These are phyloP conservation scores for Crucibulum laeve DNA, from an alignment of 768 basidiomycete species.

Conservation along the genomic window DNA sequence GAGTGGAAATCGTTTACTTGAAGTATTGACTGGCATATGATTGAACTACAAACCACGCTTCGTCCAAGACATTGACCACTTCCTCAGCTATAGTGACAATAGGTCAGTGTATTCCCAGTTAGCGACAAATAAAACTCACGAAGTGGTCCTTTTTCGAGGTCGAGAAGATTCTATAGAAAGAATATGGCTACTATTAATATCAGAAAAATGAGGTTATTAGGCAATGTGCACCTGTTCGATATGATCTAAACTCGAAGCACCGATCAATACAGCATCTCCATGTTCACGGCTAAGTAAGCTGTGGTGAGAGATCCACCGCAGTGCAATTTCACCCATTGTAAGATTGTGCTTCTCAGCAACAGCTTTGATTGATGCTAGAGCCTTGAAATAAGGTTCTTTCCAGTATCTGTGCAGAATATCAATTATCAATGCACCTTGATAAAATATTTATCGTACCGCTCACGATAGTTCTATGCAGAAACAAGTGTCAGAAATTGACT, in stretches of 20 bases:
- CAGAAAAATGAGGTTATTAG: not conserved
- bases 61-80: slow-evolving; percentile 44
- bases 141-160: slow-evolving; percentile 55
- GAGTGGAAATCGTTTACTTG: slow-evolving; percentile 6
- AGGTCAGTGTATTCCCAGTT: not conserved
- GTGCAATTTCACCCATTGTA: slow-evolving; percentile 47
- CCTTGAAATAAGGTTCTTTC: slow-evolving; percentile 49
- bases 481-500: not conserved
- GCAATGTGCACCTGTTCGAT: slow-evolving; percentile 38
- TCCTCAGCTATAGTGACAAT: slow-evolving; percentile 34
- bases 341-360: slow-evolving; percentile 43
- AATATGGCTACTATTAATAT: not conserved
- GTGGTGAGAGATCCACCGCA: slow-evolving; percentile 63
- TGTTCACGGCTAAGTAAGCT: slow-evolving; percentile 41
- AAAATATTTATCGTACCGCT: slow-evolving; percentile 24
- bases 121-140: slow-evolving; percentile 24
- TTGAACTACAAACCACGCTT: slow-evolving; percentile 44
- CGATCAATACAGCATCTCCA: slow-evolving; percentile 54
- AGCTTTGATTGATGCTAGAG: slow-evolving; percentile 36
- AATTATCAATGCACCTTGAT: not conserved
- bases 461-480: slow-evolving; percentile 27
- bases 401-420: slow-evolving; percentile 35
- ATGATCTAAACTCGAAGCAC: slow-evolving; percentile 55
- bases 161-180: slow-evolving; percentile 34
- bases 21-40: slow-evolving; percentile 37